phyloP scores from a whole-genome alignment of 176 grass and related monocot species.

The Avena eriantha region DNA sequence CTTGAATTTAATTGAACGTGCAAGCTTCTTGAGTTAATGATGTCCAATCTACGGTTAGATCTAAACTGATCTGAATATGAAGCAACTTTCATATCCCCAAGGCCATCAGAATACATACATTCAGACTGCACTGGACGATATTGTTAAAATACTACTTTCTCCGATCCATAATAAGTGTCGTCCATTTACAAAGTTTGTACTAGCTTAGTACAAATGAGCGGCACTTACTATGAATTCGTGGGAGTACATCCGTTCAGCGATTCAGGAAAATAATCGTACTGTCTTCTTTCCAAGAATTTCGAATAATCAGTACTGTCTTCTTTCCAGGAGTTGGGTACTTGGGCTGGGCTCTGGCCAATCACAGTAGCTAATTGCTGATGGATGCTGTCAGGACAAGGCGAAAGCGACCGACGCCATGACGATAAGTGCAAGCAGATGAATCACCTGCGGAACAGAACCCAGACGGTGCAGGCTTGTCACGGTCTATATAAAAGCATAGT shows the following conservation, averaged over 20 bases:
- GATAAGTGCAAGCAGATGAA: conserved; percentile 34
- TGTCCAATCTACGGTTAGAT: background rate
- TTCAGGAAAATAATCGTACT: background rate
- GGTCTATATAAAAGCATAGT: background rate
- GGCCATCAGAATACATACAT: background rate
- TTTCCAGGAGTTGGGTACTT: background rate
- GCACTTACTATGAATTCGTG: too few species aligned
- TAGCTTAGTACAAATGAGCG: too few species aligned
- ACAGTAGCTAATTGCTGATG: conserved; percentile 27
- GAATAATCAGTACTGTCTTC: background rate
- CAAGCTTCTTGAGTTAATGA: background rate
- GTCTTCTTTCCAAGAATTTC: background rate
- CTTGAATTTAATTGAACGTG: background rate
- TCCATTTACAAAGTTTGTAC: too few species aligned
- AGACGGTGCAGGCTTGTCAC: background rate
- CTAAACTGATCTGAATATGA: conserved; percentile 7
- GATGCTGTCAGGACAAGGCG: conserved; percentile 55
- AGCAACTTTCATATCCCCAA: background rate
- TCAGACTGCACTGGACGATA: background rate
- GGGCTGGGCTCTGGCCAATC: background rate
- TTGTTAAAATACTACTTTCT: too few species aligned
- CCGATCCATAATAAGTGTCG: too few species aligned
- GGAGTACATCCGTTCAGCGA: background rate
- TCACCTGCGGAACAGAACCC: conserved; percentile 44
- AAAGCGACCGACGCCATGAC: conserved; percentile 42